Conservation (phyloP, 805 yeast species). For the Ogataea pilisensis region DNA sequence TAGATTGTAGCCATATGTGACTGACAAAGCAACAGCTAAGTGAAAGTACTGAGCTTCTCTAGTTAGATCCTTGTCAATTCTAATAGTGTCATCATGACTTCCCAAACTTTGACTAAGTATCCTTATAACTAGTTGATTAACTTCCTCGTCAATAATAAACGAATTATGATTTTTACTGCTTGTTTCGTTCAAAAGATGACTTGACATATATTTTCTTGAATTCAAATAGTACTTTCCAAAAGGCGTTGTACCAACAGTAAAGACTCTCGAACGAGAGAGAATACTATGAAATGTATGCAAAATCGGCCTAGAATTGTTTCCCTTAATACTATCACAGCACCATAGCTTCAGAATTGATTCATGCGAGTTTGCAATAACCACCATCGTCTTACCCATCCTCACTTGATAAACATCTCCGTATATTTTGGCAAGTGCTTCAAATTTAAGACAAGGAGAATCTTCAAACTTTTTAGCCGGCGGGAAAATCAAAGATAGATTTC, state of each 20-base stretch:
- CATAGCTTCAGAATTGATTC: constrained; percentile 51
- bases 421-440: constrained; percentile 39
- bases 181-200: constrained; percentile 36
- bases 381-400: constrained; percentile 51
- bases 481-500: constrained; percentile 21
- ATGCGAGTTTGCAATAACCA: constrained; percentile 65
- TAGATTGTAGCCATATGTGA: constrained; percentile 51
- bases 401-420: constrained; percentile 56
- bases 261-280: constrained; percentile 50
- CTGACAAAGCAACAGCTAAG: constrained; percentile 43
- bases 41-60: constrained; percentile 45
- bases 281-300: constrained; percentile 65
- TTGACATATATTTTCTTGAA: constrained; percentile 46
- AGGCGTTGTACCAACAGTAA: constrained; percentile 66
- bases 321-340: constrained; percentile 41
- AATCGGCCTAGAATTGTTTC: constrained; percentile 64
- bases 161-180: constrained; percentile 31
- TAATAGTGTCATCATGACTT: constrained; percentile 11
- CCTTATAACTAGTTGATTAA: constrained; percentile 24
- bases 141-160: constrained; percentile 36
- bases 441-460: constrained; percentile 44
- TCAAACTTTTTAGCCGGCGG: constrained; percentile 19
- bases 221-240: constrained; percentile 42
- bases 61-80: constrained; percentile 38
- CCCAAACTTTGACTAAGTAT: constrained; percentile 8